Evolutionary conservation across 2,329 filamentous ascomycete species (phyloP), one percentile per base, ranked within the genome.

Genomic region (Clarireedia monteithiana): DNA sequence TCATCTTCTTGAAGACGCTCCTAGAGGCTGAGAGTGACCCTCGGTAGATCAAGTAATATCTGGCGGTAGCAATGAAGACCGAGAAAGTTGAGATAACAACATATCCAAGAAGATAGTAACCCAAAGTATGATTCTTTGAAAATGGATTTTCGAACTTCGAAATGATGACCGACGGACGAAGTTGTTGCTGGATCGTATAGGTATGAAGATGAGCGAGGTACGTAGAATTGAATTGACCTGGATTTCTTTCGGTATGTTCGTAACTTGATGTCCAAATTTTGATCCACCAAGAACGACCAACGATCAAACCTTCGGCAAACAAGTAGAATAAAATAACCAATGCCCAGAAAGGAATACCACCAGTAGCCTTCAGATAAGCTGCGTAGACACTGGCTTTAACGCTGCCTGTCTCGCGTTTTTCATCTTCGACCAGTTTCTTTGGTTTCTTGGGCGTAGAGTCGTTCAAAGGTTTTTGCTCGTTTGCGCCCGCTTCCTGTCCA

Each of bases 341-440:
- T 0, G 68, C 61, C 85, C 85, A 89, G 62, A 81, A 81, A n/a
- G 72, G 66, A 60, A 75, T 73, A 6, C 84, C 82, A 10, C 86
- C 87, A 58, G 81, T 86, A 26, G 83, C 81, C 10, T 74, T 75
- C 7, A 91, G 70, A 64, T 91, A 91, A 0, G 76, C 75, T 10
- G 72, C 66, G 61, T 91, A 91, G n/a, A 91, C 78, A 7, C 75
- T 75, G 24, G 75, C 74, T 61, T 84, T 84, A 44, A 91, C 82
- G 3, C 83, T 79, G 1, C 88, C 88, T 51, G 78, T 79, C 65
- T 88, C 85, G 53, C 83, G 79, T 34, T 74, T 75, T 68, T 92
- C 88, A 1, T 89, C 86, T 66, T 89, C 84, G 42, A 87, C 79
- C 61, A 91, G 90, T 67, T 89, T 85, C 59, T 83, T 83, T 2